Conservation (phyloP, 2,329 filamentous ascomycete species). For the Cordyceps fumosorosea region DNA sequence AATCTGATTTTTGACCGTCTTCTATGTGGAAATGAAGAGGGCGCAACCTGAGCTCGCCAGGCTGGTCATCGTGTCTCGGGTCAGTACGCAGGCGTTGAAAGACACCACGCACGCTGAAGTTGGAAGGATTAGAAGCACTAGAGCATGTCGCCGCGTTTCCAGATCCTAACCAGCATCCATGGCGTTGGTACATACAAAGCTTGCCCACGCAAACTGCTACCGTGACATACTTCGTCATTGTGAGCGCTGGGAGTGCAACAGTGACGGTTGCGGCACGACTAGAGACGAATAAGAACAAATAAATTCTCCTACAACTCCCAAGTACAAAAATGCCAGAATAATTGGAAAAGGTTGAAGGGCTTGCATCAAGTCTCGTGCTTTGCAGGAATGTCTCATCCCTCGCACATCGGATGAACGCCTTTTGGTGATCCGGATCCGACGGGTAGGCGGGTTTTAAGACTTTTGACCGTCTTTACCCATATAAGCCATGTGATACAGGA, state of each 20-base stretch:
- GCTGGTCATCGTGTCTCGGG: no score
- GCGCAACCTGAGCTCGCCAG: no score
- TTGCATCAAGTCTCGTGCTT: background rate
- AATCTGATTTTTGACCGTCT: no score
- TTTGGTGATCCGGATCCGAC: background rate
- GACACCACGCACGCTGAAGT: no score
- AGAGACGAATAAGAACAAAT: background rate
- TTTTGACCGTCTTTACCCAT: background rate
- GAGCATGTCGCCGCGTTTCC: no score
- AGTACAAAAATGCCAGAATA: background rate
- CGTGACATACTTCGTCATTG: background rate
- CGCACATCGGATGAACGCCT: background rate
- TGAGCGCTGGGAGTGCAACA: background rate
- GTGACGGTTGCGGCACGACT: background rate
- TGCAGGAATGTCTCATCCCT: background rate
- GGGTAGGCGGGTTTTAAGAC: background rate
- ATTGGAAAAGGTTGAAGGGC: no score
- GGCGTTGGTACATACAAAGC: background rate
- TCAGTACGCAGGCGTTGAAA: no score
- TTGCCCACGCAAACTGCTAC: background rate
- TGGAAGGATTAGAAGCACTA: no score
- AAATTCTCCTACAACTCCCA: background rate
- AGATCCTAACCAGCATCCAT: no score
- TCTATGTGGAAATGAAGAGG: no score
- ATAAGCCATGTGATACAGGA: background rate